Base-by-base conservation (phyloP, 768 basidiomycete genomes). In the Lactarius akahatsu region DNA sequence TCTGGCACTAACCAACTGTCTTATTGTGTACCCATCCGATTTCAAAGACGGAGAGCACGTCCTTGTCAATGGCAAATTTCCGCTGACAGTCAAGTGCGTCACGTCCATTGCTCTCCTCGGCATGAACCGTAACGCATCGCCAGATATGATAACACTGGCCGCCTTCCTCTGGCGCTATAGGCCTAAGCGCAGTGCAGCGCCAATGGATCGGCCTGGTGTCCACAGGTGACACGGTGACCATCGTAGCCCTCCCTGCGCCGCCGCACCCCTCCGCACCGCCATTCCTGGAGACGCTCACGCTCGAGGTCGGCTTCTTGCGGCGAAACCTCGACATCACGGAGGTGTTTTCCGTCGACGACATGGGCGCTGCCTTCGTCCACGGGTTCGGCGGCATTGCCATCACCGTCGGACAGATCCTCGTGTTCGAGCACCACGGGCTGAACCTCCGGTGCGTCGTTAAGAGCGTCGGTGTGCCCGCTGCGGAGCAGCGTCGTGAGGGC, bases 381-480 rank as follows among this genome's bases (percentile, higher is more conserved):
- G 87, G 88, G 0, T 96, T 89, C 80, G 85, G 78, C 62, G 88
- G 87, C 6, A 78, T 91, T 60, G 79, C 95, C 26, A 83, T 96
- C 73, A 83, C 86, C 16, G 76, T 81, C 1, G 86, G 89, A 32
- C 84, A 92, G 75, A 78, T 85, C 11, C 77, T 96, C 64, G 86
- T 89, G 4, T 93, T 96, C 72, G 96, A 98, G 73, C 97, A 86
- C 75, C 89, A 91, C 69, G 91, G 93, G 0, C 88, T 91, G 66
- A 89, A 89, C 67, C 77, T 98, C 71, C 93, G 89, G 74, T 88
- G 85, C 3, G 76, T 75, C 13, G 82, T 98, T 63, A 87, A 84
- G 67, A 81, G 83, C 18, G 66, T 94, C 36, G 80, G 80, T 8
- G 75, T 82, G 57, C 79, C 90, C 50, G 78, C 87, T 28, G 81